phyloP scores from a whole-genome alignment of 2,329 filamentous ascomycete species.

The Fusarium bulbicola region DNA sequence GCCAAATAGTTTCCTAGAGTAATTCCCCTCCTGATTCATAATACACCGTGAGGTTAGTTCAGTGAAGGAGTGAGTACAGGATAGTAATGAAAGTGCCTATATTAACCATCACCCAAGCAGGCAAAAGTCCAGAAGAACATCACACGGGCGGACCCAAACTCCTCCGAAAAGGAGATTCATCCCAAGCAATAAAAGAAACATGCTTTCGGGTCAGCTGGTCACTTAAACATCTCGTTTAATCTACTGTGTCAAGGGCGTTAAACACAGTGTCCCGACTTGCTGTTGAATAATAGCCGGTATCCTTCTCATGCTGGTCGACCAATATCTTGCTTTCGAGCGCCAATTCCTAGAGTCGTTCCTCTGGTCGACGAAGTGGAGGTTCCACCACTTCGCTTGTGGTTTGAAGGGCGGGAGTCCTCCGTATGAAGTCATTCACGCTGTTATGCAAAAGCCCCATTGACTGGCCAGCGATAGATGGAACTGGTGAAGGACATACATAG shows the following conservation, averaged over 20 bases:
- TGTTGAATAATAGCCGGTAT: no score
- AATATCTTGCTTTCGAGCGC: no score
- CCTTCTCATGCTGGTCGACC: no score
- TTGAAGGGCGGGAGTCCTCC: no score
- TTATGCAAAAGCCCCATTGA: neutral
- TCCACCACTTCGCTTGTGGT: no score
- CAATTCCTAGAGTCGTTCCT: no score
- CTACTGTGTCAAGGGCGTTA: no score
- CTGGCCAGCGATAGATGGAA: neutral
- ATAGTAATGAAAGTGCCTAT: accelerated
- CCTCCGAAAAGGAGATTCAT: neutral
- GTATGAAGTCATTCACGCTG: no score
- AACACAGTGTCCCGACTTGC: no score
- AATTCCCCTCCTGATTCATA: neutral
- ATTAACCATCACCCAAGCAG: neutral
- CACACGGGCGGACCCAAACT: accelerated
- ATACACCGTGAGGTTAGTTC: accelerated
- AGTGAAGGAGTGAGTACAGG: neutral
- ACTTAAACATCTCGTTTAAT: no score
- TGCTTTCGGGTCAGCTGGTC: neutral
- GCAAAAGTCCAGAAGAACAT: accelerated
- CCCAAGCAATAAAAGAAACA: neutral
- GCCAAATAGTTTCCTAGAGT: neutral
- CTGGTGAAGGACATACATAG: neutral
- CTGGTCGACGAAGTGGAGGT: no score